phyloP scores from a whole-genome alignment of 768 basidiomycete species.

The Phlebiopsis flavidoalba region DNA sequence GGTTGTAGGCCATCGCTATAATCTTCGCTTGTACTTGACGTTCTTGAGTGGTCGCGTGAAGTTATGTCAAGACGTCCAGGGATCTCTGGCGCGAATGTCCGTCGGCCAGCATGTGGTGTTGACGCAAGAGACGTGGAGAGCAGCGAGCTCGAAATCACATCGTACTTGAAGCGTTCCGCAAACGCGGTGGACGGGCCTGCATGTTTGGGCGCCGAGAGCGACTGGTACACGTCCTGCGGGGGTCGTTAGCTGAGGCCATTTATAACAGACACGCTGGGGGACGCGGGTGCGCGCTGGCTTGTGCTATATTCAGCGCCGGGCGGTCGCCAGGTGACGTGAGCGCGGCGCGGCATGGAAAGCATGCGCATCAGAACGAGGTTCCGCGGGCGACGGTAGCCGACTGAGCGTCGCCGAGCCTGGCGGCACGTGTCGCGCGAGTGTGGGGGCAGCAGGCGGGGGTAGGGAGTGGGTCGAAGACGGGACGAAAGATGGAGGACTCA shows the following conservation, averaged over 20 bases:
- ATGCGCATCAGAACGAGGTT: not conserved
- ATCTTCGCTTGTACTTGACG: constrained; percentile 10
- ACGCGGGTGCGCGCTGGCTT: not conserved
- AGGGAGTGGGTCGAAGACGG: not conserved
- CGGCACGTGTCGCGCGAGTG: not conserved
- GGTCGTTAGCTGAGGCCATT: too few species aligned
- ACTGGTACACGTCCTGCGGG: constrained; percentile 8
- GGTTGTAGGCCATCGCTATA: not conserved
- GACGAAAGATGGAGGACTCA: constrained; percentile 5
- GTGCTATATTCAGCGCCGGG: not conserved
- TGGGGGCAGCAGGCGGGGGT: not conserved
- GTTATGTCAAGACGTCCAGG: constrained; percentile 16
- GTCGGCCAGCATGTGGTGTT: constrained; percentile 22
- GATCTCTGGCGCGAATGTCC: constrained; percentile 17
- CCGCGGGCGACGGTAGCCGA: not conserved
- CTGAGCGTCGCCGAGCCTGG: not conserved
- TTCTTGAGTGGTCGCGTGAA: constrained; percentile 1
- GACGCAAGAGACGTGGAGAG: constrained; percentile 54
- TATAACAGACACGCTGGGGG: not conserved
- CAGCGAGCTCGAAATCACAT: constrained; percentile 73
- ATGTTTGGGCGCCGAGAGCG: constrained; percentile 7
- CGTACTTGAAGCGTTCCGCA: constrained; percentile 80
- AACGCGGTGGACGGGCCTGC: constrained; percentile 36
- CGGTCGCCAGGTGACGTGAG: not conserved
- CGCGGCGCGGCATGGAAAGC: not conserved